phyloP scores from a whole-genome alignment of 2,329 filamentous ascomycete genomes.

The Colletotrichum salicis region DNA sequence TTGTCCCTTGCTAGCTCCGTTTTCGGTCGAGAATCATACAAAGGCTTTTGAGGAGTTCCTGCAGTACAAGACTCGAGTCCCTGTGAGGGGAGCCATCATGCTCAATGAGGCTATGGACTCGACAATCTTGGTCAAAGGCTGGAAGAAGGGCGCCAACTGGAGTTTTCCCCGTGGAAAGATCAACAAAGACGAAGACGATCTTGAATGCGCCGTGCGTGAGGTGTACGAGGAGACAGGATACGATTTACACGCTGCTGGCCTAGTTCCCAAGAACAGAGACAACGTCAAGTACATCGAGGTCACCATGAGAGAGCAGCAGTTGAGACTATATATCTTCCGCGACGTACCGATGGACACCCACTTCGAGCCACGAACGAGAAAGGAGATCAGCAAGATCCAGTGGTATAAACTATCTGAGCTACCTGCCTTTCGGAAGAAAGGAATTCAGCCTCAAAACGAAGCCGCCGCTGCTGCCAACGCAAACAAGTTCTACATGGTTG shows the following conservation, averaged over 20 bases:
- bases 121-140: constrained; percentile 92
- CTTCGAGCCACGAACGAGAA: constrained; percentile 91
- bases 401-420: constrained; percentile 94
- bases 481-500: constrained; percentile 98
- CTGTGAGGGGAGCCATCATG: constrained; percentile 92
- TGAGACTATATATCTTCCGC: constrained; percentile 91
- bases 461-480: constrained; percentile 67
- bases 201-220: constrained; percentile 93
- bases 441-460: constrained; percentile 65
- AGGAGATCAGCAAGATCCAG: constrained; percentile 96
- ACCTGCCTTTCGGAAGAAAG: constrained; percentile 81
- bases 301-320: constrained; percentile 90
- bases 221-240: constrained; percentile 97
- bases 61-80: constrained; percentile 92
- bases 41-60: constrained; percentile 92
- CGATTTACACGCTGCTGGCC: constrained; percentile 78
- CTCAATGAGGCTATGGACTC: constrained; percentile 95
- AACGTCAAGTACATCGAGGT: constrained; percentile 87
- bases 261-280: constrained; percentile 74
- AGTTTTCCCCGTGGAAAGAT: constrained; percentile 98
- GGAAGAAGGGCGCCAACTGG: constrained; percentile 97
- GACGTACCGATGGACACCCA: constrained; percentile 86
- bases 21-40: constrained; percentile 80
- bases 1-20: constrained; percentile 86
- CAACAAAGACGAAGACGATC: constrained; percentile 94